phyloP scores from a whole-genome alignment of 169 alveolate species.

The Haemoproteus tartakovskyi region DNA sequence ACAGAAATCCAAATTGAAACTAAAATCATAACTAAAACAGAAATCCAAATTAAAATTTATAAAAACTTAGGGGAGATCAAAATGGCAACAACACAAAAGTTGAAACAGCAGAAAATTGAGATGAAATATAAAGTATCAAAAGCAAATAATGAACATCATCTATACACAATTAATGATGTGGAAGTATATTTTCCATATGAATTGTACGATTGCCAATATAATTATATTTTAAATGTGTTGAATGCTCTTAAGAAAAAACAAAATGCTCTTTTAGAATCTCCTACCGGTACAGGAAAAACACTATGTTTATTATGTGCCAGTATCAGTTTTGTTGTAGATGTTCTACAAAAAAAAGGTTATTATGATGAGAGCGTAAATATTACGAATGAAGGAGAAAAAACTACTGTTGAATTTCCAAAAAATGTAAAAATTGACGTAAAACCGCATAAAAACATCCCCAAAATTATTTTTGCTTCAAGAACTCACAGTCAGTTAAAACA shows the following conservation, averaged over 20 bases:
- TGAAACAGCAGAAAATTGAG: constrained; percentile 26
- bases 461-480: constrained; percentile 89
- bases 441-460: constrained; percentile 32
- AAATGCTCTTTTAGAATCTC: constrained; percentile 93
- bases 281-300: constrained; percentile 98
- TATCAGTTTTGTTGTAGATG: constrained; percentile 78
- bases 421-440: constrained; percentile 8
- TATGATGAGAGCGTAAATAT: constrained; percentile 61
- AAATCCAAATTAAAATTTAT: too few species aligned
- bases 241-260: constrained; percentile 71
- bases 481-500: constrained; percentile 92
- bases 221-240: constrained; percentile 80
- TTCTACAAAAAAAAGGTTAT: constrained; percentile 70
- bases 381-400: constrained; percentile 9
- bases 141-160: too few species aligned
- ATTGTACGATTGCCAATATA: constrained; percentile 82
- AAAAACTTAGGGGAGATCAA: too few species aligned
- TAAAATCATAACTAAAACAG: too few species aligned
- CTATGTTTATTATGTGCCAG: constrained; percentile 89
- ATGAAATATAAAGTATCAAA: constrained; percentile 53
- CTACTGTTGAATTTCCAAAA: constrained; percentile 41
- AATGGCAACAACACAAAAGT: neutral
- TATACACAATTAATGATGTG: constrained; percentile 51
- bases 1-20: too few species aligned
- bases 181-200: constrained; percentile 83